Conservation (phyloP, 2,329 filamentous ascomycete species). For the Grosmannia serpens region DNA sequence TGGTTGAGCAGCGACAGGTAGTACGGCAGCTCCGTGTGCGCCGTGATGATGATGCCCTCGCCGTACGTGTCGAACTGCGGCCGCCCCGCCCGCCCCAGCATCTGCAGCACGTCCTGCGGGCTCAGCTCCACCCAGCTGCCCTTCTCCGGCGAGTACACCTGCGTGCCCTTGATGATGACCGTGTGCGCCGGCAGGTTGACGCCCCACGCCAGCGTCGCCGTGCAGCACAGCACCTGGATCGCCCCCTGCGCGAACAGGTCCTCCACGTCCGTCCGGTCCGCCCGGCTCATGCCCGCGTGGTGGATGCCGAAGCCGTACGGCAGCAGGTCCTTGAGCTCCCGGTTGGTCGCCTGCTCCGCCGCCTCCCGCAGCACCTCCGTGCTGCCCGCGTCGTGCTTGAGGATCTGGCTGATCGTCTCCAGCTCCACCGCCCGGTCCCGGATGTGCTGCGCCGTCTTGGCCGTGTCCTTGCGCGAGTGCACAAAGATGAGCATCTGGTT, state of each 20-base stretch:
- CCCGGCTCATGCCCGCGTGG: conserved; percentile 91
- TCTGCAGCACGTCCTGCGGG: conserved; percentile 94
- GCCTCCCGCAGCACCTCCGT: conserved; percentile 81
- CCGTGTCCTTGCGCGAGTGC: conserved; percentile 94
- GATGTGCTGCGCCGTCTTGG: conserved; percentile 93
- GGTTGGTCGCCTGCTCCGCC: conserved; percentile 68
- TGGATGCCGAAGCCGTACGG: conserved; percentile 98
- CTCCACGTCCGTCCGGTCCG: conserved; percentile 91
- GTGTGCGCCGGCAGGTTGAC: conserved; percentile 96
- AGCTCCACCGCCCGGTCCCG: conserved; percentile 93
- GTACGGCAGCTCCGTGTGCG: conserved; percentile 89
- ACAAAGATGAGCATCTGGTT: conserved; percentile 99
- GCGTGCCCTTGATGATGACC: conserved; percentile 97
- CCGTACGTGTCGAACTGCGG: conserved; percentile 97
- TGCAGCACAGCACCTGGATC: conserved; percentile 92
- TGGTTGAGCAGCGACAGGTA: conserved; percentile 95
- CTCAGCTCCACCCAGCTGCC: conserved; percentile 97
- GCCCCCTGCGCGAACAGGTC: conserved; percentile 85
- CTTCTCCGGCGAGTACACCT: conserved; percentile 96
- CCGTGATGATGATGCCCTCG: conserved; percentile 97
- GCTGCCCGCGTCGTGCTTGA: conserved; percentile 84
- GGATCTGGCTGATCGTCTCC: conserved; percentile 92
- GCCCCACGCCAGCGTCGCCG: conserved; percentile 97
- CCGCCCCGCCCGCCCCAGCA: conserved; percentile 93
- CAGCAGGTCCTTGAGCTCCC: conserved; percentile 83